Percentiles rank a stretch among this genome's conserved stretches.
Evolutionary conservation across 1,139 yeast genomes (phyloP).

Genomic region (Debaryomyces coudertii): DNA sequence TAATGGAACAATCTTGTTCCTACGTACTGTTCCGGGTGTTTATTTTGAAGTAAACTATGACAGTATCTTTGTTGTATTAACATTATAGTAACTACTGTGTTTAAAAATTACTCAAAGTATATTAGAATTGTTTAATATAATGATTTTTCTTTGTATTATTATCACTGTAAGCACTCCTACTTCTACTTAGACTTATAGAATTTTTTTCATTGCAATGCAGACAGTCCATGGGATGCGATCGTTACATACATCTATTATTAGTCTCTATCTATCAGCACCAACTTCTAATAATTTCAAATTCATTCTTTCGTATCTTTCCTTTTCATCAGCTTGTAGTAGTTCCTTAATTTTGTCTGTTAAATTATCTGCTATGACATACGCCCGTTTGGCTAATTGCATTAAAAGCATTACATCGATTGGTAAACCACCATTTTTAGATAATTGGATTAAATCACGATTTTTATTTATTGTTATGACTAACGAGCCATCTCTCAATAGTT

Average conservation of each 20-base stretch:
- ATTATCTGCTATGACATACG: slow-evolving; percentile 62
- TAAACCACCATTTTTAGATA: slow-evolving; percentile 88
- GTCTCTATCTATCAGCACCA: slow-evolving; percentile 35
- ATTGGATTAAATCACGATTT: slow-evolving; percentile 87
- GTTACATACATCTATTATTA: not conserved
- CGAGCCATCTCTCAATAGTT: slow-evolving; percentile 72
- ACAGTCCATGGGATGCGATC: not conserved
- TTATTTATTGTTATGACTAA: slow-evolving; percentile 86
- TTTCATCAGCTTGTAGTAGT: slow-evolving; percentile 59
- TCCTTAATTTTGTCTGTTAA: slow-evolving; percentile 67
- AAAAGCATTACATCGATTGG: slow-evolving; percentile 76
- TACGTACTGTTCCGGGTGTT: too few species aligned
- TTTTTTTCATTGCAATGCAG: not conserved
- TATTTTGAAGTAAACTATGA: too few species aligned
- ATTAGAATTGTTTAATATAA: not conserved
- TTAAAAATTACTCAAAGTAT: not conserved
- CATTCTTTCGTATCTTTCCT: slow-evolving; percentile 31
- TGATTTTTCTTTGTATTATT: too few species aligned
- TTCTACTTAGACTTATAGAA: not conserved
- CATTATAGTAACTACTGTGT: not conserved
- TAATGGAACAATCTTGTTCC: too few species aligned
- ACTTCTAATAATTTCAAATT: slow-evolving; percentile 41
- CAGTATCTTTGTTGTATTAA: too few species aligned
- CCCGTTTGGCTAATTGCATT: slow-evolving; percentile 69
- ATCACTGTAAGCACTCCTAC: not conserved